Conservation (phyloP, 768 basidiomycete genomes). For the Strobilomyces confusus region DNA sequence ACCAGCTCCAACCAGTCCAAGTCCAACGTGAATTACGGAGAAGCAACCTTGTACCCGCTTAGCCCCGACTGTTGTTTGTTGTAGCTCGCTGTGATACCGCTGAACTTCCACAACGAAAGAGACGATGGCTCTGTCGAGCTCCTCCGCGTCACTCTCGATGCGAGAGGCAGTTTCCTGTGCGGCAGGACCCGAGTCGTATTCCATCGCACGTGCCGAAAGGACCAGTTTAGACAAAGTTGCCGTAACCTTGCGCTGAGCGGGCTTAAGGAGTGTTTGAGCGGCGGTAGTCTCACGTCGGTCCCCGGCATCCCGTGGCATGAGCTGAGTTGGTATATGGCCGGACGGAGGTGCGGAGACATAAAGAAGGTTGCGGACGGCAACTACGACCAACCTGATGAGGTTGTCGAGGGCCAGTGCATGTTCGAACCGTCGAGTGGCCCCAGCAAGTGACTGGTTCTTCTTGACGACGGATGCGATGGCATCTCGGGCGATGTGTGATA, state of each 20-base stretch:
- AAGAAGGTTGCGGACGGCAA: constrained; percentile 75
- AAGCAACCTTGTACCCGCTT: constrained; percentile 64
- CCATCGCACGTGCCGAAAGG: constrained; percentile 85
- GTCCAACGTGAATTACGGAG: constrained; percentile 58
- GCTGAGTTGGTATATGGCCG: constrained; percentile 55
- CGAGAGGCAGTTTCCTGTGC: constrained; percentile 61
- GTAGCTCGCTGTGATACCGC: constrained; percentile 40
- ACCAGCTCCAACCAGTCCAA: constrained; percentile 79
- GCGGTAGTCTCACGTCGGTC: constrained; percentile 41
- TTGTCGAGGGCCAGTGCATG: constrained; percentile 58
- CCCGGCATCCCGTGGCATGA: constrained; percentile 48
- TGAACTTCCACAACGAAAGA: constrained; percentile 72
- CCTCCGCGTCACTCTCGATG: constrained; percentile 72
- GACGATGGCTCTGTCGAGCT: constrained; percentile 66
- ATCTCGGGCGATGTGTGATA: constrained; percentile 54
- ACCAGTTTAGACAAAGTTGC: constrained; percentile 88
- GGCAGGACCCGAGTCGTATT: constrained; percentile 69
- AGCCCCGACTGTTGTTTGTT: constrained; percentile 21
- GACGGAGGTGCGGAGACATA: constrained; percentile 59
- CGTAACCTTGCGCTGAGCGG: constrained; percentile 80
- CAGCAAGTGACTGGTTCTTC: constrained; percentile 50
- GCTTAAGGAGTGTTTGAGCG: constrained; percentile 63
- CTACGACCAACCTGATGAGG: constrained; percentile 58
- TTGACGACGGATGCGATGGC: constrained; percentile 59
- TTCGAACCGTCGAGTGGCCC: constrained; percentile 44